phyloP scores from a whole-genome alignment of 2,329 filamentous ascomycete genomes.

The Aspergillus proliferans region DNA sequence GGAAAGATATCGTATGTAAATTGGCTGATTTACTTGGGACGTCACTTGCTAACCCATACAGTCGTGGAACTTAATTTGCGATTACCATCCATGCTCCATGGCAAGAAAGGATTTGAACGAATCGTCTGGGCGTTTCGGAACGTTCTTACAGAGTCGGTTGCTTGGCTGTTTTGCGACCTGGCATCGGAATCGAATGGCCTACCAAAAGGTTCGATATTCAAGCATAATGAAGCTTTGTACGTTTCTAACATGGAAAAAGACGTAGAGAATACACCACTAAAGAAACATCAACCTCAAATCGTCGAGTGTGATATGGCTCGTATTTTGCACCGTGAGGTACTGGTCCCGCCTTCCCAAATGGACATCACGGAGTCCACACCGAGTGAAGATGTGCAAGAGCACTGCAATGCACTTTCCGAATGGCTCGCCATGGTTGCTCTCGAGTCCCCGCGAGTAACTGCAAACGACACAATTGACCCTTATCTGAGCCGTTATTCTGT shows the following conservation, averaged over 20 bases:
- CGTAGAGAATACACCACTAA: conserved; percentile 29
- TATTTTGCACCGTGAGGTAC: conserved; percentile 19
- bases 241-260: conserved; percentile 1
- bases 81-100: conserved; percentile 68
- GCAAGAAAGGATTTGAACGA: conserved; percentile 76
- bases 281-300: conserved; percentile 32
- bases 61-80: conserved; percentile 73
- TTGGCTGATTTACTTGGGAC: background rate
- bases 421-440: conserved; percentile 56
- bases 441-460: conserved; percentile 32
- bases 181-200: conserved; percentile 12
- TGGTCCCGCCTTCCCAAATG: conserved; percentile 26
- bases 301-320: conserved; percentile 22
- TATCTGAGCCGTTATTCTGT: conserved; percentile 40
- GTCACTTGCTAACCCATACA: conserved; percentile 32
- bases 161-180: conserved; percentile 74
- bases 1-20: conserved; percentile 63
- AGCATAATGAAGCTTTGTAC: background rate
- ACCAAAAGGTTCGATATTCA: conserved; percentile 37
- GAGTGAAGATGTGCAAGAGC: conserved; percentile 53
- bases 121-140: conserved; percentile 73
- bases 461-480: conserved; percentile 35
- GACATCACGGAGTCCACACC: conserved; percentile 22
- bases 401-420: conserved; percentile 52
- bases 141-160: conserved; percentile 60